Evolutionary conservation across 2,329 filamentous ascomycete genomes (phyloP), one percentile per base, ranked within the genome.

Genomic region (Dothideomycetes sp.): DNA sequence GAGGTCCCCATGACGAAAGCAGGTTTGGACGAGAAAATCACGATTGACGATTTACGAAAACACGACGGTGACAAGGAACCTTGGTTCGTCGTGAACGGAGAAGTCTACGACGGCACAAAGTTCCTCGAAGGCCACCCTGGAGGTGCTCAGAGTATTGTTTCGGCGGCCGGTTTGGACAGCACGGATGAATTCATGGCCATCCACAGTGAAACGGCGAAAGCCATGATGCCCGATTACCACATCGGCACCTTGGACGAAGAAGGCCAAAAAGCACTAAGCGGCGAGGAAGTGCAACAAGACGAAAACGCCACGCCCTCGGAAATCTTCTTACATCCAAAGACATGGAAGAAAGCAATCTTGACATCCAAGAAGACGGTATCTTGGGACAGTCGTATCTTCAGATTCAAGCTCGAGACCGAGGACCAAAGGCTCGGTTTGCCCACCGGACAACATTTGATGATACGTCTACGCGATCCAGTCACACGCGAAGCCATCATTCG

Each of bases 111-210:
- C 53, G 88, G 87, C 4, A 88, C 83, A 1, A 62, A 64, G 2
- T 95, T 91, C 56, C 65, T 95, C 11, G 74, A 86, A 46, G 82
- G 71, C 1, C 88, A 95, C 57, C 88, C 88, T 0, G 88, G 88
- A 37, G 88, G 88, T 36, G 85, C 84, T 3, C 76, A 82, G 48
- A 91, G 84, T 53, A 94, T 95, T 55, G 71, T 82, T 39, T 80
- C 80, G 19, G 84, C 81, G 3, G 87, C 86, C n/a, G 86, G 80
- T 0, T 69, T 84, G 52, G 87, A 95, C 60, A 76, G 76, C 8
- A 83, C 82, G 0, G 88, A 94, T 53, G 88, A 95, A 51, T 95
- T 94, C 58, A 75, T 93, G 64, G 82, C 84, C 11, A 95, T 95
- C 52, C 85, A 94, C 59, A 88, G 82, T 57, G 87, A 94, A 64